Evolutionary conservation across 352 stramenopile species (phyloP).

Genomic region (Globisporangium paddicum): DNA sequence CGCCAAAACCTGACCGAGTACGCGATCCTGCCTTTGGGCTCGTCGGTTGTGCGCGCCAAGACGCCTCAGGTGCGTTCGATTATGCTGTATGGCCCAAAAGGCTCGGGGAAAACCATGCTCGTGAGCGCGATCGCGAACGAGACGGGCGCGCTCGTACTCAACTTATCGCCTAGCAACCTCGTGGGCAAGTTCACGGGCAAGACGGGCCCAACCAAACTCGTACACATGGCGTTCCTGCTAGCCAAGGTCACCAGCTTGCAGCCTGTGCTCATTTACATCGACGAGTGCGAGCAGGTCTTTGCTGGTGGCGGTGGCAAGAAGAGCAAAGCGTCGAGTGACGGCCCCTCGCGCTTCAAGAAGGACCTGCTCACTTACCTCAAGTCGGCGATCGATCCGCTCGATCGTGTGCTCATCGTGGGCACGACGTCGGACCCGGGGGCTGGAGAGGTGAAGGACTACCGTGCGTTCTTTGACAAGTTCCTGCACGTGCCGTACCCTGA

Average conservation of each 20-base stretch:
- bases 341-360: conserved; percentile 89
- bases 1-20: conserved; percentile 90
- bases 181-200: conserved; percentile 93
- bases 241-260: conserved; percentile 81
- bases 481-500: conserved; percentile 91
- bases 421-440: conserved; percentile 79
- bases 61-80: conserved; percentile 84
- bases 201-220: conserved; percentile 86
- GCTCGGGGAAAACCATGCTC: conserved; percentile 92
- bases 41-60: conserved; percentile 60
- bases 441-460: conserved; percentile 86
- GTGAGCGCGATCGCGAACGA: conserved; percentile 91
- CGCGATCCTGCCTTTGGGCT: conserved; percentile 86
- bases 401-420: conserved; percentile 91
- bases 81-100: conserved; percentile 91
- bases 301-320: conserved; percentile 68
- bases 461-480: conserved; percentile 90
- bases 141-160: conserved; percentile 91
- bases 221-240: conserved; percentile 94
- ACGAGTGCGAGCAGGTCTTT: conserved; percentile 91
- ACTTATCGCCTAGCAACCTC: conserved; percentile 91
- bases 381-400: conserved; percentile 75
- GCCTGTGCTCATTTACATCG: conserved; percentile 93
- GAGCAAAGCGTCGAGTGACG: conserved; percentile 70
- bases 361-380: conserved; percentile 93